phyloP scores from a whole-genome alignment of 345 rosid species.

The Heritiera littoralis region DNA sequence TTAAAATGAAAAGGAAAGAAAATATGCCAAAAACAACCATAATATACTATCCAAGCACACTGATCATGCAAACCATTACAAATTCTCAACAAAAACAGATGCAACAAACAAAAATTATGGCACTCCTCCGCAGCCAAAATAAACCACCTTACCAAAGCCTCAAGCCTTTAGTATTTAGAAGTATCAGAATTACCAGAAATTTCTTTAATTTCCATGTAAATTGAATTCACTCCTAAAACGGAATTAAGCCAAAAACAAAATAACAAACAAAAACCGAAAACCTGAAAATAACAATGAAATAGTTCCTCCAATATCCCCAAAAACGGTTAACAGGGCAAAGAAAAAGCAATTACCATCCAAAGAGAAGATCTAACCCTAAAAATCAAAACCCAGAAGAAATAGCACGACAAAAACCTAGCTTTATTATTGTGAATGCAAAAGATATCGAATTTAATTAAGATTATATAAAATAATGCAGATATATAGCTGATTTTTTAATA shows the following conservation, averaged over 20 bases:
- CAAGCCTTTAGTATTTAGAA: slow-evolving; percentile 2
- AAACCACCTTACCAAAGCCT: slow-evolving; percentile 2
- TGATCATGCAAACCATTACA: slow-evolving; percentile 1
- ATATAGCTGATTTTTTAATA: slow-evolving; percentile 20
- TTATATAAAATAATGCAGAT: slow-evolving; percentile 18
- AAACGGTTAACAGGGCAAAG: neutral
- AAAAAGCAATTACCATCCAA: neutral
- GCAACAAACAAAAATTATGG: neutral
- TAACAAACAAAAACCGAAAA: neutral
- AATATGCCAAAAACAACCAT: neutral
- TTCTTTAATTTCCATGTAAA: slow-evolving; percentile 17
- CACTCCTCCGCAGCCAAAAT: neutral
- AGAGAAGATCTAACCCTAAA: slow-evolving; percentile 41
- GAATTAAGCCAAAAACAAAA: neutral
- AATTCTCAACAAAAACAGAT: neutral
- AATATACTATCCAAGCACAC: neutral
- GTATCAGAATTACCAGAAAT: slow-evolving; percentile 25
- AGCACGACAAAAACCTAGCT: slow-evolving; percentile 34
- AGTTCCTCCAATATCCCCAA: neutral
- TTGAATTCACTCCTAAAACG: slow-evolving; percentile 23
- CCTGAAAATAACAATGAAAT: slow-evolving; percentile 1
- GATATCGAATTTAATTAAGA: slow-evolving; percentile 18
- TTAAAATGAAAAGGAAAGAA: neutral
- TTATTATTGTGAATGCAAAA: slow-evolving; percentile 13
- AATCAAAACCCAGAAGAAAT: slow-evolving; percentile 15